Base-by-base conservation (phyloP, 2,329 filamentous ascomycete species). In the Dactylellina leptospora region DNA sequence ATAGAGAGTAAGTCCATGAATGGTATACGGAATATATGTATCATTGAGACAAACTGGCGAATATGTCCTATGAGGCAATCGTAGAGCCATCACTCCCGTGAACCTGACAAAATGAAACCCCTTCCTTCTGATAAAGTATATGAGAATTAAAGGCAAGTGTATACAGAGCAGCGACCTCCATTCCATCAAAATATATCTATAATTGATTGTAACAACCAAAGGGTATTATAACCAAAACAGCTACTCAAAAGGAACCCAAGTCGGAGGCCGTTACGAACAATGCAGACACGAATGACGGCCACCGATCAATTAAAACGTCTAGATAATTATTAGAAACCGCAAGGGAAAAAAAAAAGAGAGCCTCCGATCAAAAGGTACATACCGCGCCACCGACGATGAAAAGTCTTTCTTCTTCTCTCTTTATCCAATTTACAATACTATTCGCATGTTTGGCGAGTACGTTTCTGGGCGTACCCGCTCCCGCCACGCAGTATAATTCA, bases 301-400 rank as follows among this genome's bases (percentile, higher is more conserved):
- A 25, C 30, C 47, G 47, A 36, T 51, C 25, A 33, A 63, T 64
- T 55, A 72, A 72, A 72, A 72, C 23, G 68, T 72, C 68, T 72
- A 72, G 27, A 33, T 51, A 25, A 53, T 36, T 22, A 45, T 72
- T 59, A 64, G 59, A 44, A 45, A 47, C 30, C n/a, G 33, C 44
- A 36, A 38, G 9, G 13, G 11, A 28, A 38, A 23, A 68, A 18
- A 59, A 55, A n/a, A 30, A 20, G 23, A 27, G 27, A n/a, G 45
- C 50, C 60, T 71, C 42, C 53, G 38, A 50, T 71, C 44, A 71
- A 63, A 69, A 63, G 44, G 44, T 62, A 74, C 73, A 68, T 76
- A 97, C 93, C 44, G 93, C 95, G n/a, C 95, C 96, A 0, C 95
- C 95, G 78, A 99, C 95, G 70, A 99, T 96, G 78, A 99, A 99